A percentile compares a stretch with the other conserved stretches of the same genome.
Conservation (phyloP, 164 flowering plant species). For the Annona cherimola region DNA sequence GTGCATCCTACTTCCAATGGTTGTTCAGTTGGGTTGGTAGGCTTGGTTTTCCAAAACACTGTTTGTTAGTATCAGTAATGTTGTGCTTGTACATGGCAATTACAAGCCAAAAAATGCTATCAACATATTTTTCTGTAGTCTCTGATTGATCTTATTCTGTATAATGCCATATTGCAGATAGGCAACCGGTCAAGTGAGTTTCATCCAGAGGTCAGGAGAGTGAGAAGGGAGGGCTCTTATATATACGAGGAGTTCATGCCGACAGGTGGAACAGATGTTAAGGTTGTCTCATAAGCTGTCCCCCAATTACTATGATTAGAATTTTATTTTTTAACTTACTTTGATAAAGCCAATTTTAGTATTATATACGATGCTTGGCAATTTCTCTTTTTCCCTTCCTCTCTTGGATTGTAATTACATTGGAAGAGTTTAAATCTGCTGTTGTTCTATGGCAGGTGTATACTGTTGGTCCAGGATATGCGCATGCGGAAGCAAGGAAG, state of each 20-base stretch:
- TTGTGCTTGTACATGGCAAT: too few relatives aligned
- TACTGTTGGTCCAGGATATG: slow-evolving; percentile 99
- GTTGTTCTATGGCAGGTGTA: slow-evolving; percentile 58
- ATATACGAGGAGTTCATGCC: slow-evolving; percentile 99
- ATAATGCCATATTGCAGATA: slow-evolving; percentile 42
- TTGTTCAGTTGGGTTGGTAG: too few relatives aligned
- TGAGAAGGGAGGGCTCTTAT: slow-evolving; percentile 95
- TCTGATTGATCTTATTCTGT: not conserved
- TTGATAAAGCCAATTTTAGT: not conserved
- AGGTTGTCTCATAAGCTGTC: slow-evolving; percentile 37
- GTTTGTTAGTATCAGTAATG: too few relatives aligned
- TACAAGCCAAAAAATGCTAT: too few relatives aligned
- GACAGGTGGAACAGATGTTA: slow-evolving; percentile 99
- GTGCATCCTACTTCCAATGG: too few relatives aligned
- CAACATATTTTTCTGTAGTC: too few relatives aligned
- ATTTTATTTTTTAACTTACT: not conserved
- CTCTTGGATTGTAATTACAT: not conserved
- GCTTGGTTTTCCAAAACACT: too few relatives aligned
- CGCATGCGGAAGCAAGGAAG: slow-evolving; percentile 99
- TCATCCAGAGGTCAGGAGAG: slow-evolving; percentile 96
- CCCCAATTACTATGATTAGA: not conserved
- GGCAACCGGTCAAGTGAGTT: slow-evolving; percentile 99
- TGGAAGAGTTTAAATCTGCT: slow-evolving; percentile 6
- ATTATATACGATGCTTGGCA: not conserved
- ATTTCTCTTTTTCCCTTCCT: not conserved